Conservation (phyloP, 768 basidiomycete species). For the Kwoniella pini region DNA sequence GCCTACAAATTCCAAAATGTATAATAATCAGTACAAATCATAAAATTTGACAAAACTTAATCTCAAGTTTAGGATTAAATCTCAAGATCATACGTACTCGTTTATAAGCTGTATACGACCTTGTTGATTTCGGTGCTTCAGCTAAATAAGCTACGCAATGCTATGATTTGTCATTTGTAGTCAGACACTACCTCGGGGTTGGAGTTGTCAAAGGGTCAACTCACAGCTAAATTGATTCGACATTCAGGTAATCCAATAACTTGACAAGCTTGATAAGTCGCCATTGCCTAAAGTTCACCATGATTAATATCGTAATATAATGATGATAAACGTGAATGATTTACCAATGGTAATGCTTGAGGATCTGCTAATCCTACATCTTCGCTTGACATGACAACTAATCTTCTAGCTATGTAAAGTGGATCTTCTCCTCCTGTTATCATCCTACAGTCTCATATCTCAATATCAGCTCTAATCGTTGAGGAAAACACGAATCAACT, state of each 20-base stretch:
- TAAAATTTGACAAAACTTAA: no score
- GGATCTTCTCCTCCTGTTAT: conserved; percentile 78
- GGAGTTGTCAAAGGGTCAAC: no score
- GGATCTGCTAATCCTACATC: conserved; percentile 80
- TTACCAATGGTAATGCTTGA: conserved; percentile 71
- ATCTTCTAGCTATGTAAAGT: conserved; percentile 68
- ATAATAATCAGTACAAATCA: no score
- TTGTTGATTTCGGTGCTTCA: conserved; percentile 79
- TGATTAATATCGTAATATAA: no score
- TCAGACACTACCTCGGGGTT: no score
- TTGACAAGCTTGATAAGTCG: conserved; percentile 57
- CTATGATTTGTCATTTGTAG: no score
- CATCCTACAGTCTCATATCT: conserved; percentile 60
- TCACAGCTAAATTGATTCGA: conserved; percentile 51
- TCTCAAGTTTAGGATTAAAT: no score
- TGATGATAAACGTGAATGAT: conserved; percentile 28
- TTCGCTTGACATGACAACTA: conserved; percentile 80
- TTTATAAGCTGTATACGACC: conserved; percentile 75
- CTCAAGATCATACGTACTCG: no score
- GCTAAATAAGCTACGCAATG: conserved; percentile 75
- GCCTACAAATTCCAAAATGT: no score
- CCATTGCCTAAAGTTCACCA: conserved; percentile 49
- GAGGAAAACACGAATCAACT: conserved; percentile 17
- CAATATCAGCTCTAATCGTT: background rate
- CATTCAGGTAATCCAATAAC: conserved; percentile 52